Conservation (phyloP, 75 land plant genomes). For the Cunninghamia lanceolata region DNA sequence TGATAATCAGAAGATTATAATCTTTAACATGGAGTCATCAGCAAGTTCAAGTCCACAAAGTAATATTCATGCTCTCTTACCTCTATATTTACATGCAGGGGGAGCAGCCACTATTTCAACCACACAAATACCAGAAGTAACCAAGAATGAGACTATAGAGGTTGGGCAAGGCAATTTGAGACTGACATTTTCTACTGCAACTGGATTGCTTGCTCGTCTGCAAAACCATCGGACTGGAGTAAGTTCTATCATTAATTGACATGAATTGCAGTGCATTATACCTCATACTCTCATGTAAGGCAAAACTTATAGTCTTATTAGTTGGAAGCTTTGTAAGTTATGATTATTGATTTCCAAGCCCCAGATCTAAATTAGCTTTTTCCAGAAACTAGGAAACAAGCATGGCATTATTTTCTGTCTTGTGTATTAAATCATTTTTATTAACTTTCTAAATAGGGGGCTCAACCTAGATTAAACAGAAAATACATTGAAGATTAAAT, state of each 20-base stretch:
- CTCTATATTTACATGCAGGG: slow-evolving; percentile 17
- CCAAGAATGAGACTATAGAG: slow-evolving; percentile 19
- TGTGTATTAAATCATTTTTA: background rate
- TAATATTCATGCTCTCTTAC: background rate
- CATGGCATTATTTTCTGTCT: background rate
- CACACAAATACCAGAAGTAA: slow-evolving; percentile 11
- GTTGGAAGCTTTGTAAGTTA: background rate
- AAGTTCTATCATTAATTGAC: slow-evolving; percentile 6
- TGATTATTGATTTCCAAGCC: background rate
- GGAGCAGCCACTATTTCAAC: slow-evolving; percentile 25
- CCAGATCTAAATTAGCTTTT: background rate
- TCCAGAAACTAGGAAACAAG: background rate
- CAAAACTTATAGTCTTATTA: background rate
- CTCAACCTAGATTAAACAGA: background rate
- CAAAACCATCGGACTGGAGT: slow-evolving; percentile 44
- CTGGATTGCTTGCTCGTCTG: slow-evolving; percentile 32
- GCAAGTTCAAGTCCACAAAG: background rate
- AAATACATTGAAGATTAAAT: background rate
- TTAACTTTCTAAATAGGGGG: background rate
- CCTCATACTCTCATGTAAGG: background rate
- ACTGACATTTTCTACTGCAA: slow-evolving; percentile 41
- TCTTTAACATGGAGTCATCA: background rate
- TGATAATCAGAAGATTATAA: background rate
- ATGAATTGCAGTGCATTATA: background rate
- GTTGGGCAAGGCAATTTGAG: slow-evolving; percentile 55